A percentile compares a stretch with the other conserved stretches of the same genome.
phyloP scores from a whole-genome alignment of 805 yeast species.

The Yamadazyma philogaea region DNA sequence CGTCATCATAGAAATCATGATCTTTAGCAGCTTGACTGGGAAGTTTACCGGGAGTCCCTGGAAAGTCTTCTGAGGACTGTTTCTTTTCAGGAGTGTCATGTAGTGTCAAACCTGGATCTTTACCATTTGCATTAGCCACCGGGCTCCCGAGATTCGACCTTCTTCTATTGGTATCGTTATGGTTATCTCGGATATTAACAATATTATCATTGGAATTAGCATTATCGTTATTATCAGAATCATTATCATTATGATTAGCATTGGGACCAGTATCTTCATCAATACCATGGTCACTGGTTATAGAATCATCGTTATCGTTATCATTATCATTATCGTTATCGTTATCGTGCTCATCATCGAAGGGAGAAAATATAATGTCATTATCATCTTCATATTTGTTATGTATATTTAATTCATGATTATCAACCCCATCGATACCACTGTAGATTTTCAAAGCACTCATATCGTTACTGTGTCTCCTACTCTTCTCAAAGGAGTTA shows the following conservation, averaged over 20 bases:
- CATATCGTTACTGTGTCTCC: not conserved
- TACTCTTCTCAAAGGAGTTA: not conserved
- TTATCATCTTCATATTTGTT: too few relatives aligned
- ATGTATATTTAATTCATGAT: too few relatives aligned
- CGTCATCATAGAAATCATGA: not conserved
- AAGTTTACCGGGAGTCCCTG: not conserved
- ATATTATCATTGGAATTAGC: slow-evolving; percentile 17
- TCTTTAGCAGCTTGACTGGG: not conserved
- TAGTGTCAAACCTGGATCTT: too few relatives aligned
- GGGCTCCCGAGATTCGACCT: not conserved
- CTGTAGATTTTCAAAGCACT: too few relatives aligned
- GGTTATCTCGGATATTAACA: slow-evolving; percentile 10
- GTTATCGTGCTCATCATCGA: too few relatives aligned
- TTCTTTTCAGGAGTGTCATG: too few relatives aligned
- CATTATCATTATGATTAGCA: slow-evolving; percentile 8
- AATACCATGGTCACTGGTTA: slow-evolving; percentile 4
- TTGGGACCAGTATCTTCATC: slow-evolving; percentile 4
- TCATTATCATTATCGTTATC: not conserved
- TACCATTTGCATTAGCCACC: too few relatives aligned
- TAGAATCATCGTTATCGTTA: not conserved
- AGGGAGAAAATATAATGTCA: too few relatives aligned
- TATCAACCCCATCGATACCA: too few relatives aligned
- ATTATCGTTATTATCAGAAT: slow-evolving; percentile 7
- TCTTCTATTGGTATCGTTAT: not conserved
- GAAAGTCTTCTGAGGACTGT: too few relatives aligned